Evolutionary conservation across 2,329 filamentous ascomycete species (phyloP).

Genomic region (Fusarium fracticaudum): DNA sequence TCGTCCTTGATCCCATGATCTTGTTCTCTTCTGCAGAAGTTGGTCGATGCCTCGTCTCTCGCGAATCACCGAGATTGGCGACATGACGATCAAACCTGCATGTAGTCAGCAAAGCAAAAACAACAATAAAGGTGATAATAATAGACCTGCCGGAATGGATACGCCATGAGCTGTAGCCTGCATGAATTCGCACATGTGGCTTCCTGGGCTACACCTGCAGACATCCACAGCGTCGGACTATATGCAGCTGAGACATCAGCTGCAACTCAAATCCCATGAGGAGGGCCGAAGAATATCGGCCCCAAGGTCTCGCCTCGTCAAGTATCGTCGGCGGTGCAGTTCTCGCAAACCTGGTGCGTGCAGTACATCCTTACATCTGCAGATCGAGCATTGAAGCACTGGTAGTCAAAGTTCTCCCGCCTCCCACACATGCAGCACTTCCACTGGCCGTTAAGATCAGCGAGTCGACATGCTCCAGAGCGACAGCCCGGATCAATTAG

Average conservation of each 20-base stretch:
- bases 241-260: slow-evolving; percentile 19
- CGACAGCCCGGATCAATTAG: slow-evolving; percentile 57
- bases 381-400: slow-evolving; percentile 57
- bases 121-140: neutral
- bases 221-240: slow-evolving; percentile 24
- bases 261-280: slow-evolving; percentile 6
- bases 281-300: slow-evolving; percentile 21
- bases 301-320: neutral
- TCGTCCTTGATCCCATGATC: neutral
- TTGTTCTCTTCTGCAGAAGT: neutral
- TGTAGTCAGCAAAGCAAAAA: slow-evolving; percentile 5
- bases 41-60: neutral
- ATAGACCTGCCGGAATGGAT: slow-evolving; percentile 15
- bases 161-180: slow-evolving; percentile 6
- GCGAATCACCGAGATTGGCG: slow-evolving; percentile 2
- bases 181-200: slow-evolving; percentile 1
- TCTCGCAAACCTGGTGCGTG: slow-evolving; percentile 58
- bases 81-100: slow-evolving; percentile 12
- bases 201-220: slow-evolving; percentile 2
- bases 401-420: slow-evolving; percentile 56
- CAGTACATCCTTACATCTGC: slow-evolving; percentile 60
- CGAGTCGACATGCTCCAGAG: slow-evolving; percentile 59
- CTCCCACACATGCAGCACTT: slow-evolving; percentile 60
- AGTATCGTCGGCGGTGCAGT: slow-evolving; percentile 47
- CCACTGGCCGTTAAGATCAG: slow-evolving; percentile 60